Evolutionary conservation across 176 grass and related monocot species (phyloP), one percentile per base, ranked within the genome.

Genomic region (Aegilops longissima): DNA sequence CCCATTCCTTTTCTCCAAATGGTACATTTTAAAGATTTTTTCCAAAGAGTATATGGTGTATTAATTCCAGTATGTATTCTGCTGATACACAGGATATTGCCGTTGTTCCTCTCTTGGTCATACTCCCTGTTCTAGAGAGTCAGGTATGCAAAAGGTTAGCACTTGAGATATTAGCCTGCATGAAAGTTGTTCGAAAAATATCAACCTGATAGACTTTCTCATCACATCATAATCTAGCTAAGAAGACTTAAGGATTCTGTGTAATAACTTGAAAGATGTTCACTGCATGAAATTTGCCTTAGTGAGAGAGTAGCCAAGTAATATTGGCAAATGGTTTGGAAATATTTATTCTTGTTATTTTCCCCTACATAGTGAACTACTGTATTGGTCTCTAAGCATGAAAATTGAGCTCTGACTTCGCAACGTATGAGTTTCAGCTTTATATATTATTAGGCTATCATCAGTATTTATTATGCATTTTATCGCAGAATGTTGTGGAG

Each of bases 101-200:
- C 34, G 97, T 99, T 85, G 94, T 96, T 56, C 97, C 97, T 87
- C 73, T 99, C 61, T 82, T 99, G 80, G 97, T 99, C 74, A 96
- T 99, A 91, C 97, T 99, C 75, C 97, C 97, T 21, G 93, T 99
- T 30, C 77, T 99, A 66, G 97, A 99, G 90, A 99, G 84, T 92
- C 97, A 99, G 97, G 97, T 99, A 96, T 18, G 81, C 88, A 91
- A 91, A 90, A 93, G 88, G 86, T 95, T 85, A 88, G 90, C 86
- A 70, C 87, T 91, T 78, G 84, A 21, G 45, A 85, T 88, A 81
- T 83, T 69, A 70, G 73, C 63, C 18, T 82, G 74, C 11, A 87
- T 49, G 62, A 17, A 71, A 70, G 38, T 56, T 78, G 52, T 25
- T 73, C 3, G 20, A 49, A 12, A 86, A 70, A 86, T 24, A 79